A percentile compares a stretch with the other conserved stretches of the same genome.
phyloP scores from a whole-genome alignment of 148 eudicot genomes.

The Chenopodium album region DNA sequence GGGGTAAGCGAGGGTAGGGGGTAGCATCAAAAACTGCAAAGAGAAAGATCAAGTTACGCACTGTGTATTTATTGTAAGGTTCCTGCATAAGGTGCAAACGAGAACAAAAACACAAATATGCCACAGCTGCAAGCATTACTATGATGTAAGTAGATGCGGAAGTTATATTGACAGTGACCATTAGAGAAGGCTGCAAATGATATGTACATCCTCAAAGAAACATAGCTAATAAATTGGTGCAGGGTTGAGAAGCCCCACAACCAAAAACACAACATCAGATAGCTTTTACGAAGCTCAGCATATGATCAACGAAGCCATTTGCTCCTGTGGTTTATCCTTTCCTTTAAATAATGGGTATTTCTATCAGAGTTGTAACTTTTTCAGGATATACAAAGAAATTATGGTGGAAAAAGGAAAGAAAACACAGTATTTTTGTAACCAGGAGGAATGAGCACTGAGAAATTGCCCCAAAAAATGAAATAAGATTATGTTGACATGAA shows the following conservation, averaged over 20 bases:
- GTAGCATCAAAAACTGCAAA: background rate
- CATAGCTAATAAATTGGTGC: slow-evolving; percentile 1
- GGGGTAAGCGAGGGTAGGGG: too few species aligned
- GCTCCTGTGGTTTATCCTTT: slow-evolving; percentile 7
- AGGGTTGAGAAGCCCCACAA: background rate
- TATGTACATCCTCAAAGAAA: slow-evolving; percentile 11
- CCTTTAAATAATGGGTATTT: slow-evolving; percentile 20
- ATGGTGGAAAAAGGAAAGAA: slow-evolving; percentile 5
- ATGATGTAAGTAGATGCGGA: background rate
- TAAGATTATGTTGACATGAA: background rate
- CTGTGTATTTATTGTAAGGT: background rate
- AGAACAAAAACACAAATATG: background rate
- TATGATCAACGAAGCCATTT: slow-evolving; percentile 10
- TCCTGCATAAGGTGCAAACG: background rate
- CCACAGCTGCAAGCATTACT: background rate
- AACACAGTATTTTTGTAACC: background rate
- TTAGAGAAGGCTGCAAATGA: background rate
- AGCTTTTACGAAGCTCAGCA: background rate
- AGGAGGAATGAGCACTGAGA: slow-evolving; percentile 20
- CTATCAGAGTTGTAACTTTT: background rate
- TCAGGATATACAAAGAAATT: slow-evolving; percentile 25
- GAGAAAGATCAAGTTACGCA: background rate
- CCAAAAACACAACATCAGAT: background rate
- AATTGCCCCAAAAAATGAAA: background rate
- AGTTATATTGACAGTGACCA: background rate